Evolutionary conservation across 2,329 filamentous ascomycete genomes (phyloP).

Genomic region (Mycogone perniciosa): DNA sequence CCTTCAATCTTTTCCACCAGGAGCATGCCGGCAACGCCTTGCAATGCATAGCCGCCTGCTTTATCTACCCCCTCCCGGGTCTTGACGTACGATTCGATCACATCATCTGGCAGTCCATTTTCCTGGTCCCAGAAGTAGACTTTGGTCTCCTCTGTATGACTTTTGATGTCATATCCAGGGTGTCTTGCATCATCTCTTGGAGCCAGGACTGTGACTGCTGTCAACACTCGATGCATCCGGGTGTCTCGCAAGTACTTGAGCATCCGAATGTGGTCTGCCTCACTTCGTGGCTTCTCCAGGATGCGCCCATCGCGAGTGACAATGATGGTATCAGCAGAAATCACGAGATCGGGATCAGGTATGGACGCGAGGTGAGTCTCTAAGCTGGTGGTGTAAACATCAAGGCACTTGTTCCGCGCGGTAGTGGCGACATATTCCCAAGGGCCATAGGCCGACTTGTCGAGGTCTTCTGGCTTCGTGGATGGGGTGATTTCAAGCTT

Average conservation of each 20-base stretch:
- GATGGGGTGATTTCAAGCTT: conserved; percentile 83
- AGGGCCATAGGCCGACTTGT: conserved; percentile 66
- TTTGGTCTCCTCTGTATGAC: conserved; percentile 79
- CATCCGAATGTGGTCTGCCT: conserved; percentile 78
- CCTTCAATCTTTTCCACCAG: conserved; percentile 87
- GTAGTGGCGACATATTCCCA: conserved; percentile 90
- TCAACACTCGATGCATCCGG: conserved; percentile 73
- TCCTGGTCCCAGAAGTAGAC: conserved; percentile 73
- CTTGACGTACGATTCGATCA: conserved; percentile 70
- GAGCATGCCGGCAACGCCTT: conserved; percentile 80
- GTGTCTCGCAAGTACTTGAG: conserved; percentile 74
- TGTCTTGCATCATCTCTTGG: conserved; percentile 73
- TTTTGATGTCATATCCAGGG: conserved; percentile 79
- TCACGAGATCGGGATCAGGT: conserved; percentile 72
- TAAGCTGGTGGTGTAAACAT: conserved; percentile 54
- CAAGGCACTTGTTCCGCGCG: conserved; percentile 73
- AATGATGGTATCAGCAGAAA: conserved; percentile 88
- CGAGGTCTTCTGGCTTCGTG: conserved; percentile 74
- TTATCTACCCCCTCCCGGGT: conserved; percentile 94
- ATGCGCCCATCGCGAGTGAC: conserved; percentile 69
- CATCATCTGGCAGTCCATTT: conserved; percentile 63
- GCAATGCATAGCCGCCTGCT: conserved; percentile 90
- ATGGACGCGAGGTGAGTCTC: conserved; percentile 37
- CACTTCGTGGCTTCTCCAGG: conserved; percentile 82
- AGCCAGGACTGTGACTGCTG: conserved; percentile 75